These are phyloP conservation scores for Rhizophagus clarus DNA, from an alignment of 192 early-diverging fungal genomes.

Conservation along the genomic window DNA sequence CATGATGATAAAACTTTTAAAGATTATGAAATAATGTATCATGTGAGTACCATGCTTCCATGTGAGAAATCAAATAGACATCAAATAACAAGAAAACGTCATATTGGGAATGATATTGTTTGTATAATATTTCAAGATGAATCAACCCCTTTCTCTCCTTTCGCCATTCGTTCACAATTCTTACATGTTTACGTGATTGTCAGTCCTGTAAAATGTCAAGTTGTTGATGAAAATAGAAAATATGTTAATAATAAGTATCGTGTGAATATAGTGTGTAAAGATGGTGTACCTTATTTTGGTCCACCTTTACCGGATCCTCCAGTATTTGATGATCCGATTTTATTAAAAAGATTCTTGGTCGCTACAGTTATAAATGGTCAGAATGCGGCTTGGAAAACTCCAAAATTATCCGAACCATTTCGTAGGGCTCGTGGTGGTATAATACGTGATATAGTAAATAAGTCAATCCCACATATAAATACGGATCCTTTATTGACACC, in stretches of 20 bases:
- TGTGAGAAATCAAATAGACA: slow-evolving; percentile 66
- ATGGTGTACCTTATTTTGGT: slow-evolving; percentile 56
- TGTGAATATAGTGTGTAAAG: slow-evolving; percentile 39
- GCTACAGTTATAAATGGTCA: slow-evolving; percentile 56
- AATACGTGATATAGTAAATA: not conserved
- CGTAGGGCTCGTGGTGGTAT: slow-evolving; percentile 43
- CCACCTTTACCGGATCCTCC: slow-evolving; percentile 50
- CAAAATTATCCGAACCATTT: slow-evolving; percentile 49
- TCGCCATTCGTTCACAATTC: slow-evolving; percentile 60
- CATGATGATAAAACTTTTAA: slow-evolving; percentile 67
- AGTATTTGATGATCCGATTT: slow-evolving; percentile 43
- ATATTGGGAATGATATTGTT: slow-evolving; percentile 69
- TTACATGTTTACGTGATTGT: slow-evolving; percentile 61
- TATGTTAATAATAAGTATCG: slow-evolving; percentile 28
- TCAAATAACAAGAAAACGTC: slow-evolving; percentile 67
- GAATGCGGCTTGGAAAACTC: slow-evolving; percentile 58
- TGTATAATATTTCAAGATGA: slow-evolving; percentile 62
- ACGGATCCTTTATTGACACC: not conserved
- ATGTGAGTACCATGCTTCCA: slow-evolving; percentile 75
- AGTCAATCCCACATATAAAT: not conserved
- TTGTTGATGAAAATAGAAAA: no score
- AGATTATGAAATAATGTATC: slow-evolving; percentile 76
- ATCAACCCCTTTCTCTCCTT: slow-evolving; percentile 52
- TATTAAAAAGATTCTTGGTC: slow-evolving; percentile 41
- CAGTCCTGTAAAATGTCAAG: slow-evolving; percentile 3